Conservation (phyloP, 805 yeast genomes). For the Sungouiozyma intestinalis region DNA sequence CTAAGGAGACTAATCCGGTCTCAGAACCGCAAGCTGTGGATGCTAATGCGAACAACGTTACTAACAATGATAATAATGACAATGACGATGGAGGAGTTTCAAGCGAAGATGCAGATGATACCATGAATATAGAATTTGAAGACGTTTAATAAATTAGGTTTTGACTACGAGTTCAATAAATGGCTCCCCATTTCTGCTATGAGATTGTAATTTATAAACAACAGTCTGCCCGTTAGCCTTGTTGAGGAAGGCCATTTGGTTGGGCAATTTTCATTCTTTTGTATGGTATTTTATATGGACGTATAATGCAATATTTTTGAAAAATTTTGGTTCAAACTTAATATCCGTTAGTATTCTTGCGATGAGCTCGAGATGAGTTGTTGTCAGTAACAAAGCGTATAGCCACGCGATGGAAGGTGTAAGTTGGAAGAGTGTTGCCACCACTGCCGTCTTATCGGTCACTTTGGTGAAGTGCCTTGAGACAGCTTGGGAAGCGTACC, state of each 20-base stretch:
- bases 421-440: constrained; percentile 22
- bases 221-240: too few species aligned
- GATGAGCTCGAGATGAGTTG: neutral
- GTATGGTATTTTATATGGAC: neutral
- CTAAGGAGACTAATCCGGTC: constrained; percentile 14
- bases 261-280: too few species aligned
- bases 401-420: constrained; percentile 3
- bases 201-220: neutral
- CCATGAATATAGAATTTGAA: constrained; percentile 29
- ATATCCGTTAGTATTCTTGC: neutral
- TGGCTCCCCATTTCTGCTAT: neutral
- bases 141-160: constrained; percentile 16
- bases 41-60: constrained; percentile 15
- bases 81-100: constrained; percentile 3
- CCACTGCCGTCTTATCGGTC: constrained; percentile 26
- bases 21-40: constrained; percentile 27
- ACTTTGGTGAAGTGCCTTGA: constrained; percentile 26
- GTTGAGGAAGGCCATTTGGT: too few species aligned
- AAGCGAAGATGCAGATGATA: constrained; percentile 22
- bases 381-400: neutral
- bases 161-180: neutral
- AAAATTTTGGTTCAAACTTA: neutral
- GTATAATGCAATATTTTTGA: neutral
- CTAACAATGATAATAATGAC: constrained; percentile 6
- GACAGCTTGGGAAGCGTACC: constrained; percentile 17